phyloP scores from a whole-genome alignment of 1,139 yeast genomes.

The Lodderomyces parapsilosis region DNA sequence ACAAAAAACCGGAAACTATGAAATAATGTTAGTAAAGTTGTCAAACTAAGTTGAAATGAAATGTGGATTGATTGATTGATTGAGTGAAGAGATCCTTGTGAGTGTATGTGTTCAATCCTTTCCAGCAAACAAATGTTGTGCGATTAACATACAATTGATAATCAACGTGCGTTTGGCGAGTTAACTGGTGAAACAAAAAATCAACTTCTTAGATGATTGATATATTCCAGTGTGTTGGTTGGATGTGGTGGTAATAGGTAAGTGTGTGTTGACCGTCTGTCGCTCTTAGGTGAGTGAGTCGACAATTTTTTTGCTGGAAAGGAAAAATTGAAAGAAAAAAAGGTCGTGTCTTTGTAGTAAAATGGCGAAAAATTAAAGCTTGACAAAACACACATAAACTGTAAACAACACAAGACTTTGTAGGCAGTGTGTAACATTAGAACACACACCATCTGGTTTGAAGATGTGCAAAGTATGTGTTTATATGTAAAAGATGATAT shows the following conservation, averaged over 20 bases:
- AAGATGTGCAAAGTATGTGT: too few species aligned
- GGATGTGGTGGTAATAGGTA: too few species aligned
- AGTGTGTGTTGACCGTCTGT: too few species aligned
- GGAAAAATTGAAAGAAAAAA: background rate
- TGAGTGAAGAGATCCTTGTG: too few species aligned
- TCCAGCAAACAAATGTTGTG: background rate
- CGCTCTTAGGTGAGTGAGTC: too few species aligned
- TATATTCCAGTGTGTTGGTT: too few species aligned
- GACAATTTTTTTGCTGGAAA: constrained; percentile 3
- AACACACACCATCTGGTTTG: too few species aligned
- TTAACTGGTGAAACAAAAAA: too few species aligned
- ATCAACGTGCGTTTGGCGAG: too few species aligned
- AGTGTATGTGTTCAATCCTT: background rate
- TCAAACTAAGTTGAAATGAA: background rate
- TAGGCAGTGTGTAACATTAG: background rate
- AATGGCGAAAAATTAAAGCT: constrained; percentile 4
- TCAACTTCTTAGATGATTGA: too few species aligned
- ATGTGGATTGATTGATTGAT: background rate
- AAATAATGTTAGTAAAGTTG: background rate
- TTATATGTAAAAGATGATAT: too few species aligned
- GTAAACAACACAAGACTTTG: constrained; percentile 10
- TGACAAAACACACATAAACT: constrained; percentile 14
- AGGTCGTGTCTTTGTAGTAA: constrained; percentile 5
- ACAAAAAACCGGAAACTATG: too few species aligned
- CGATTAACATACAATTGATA: background rate